Conservation (phyloP, 2,329 filamentous ascomycete genomes). For the Talaromyces islandicus region DNA sequence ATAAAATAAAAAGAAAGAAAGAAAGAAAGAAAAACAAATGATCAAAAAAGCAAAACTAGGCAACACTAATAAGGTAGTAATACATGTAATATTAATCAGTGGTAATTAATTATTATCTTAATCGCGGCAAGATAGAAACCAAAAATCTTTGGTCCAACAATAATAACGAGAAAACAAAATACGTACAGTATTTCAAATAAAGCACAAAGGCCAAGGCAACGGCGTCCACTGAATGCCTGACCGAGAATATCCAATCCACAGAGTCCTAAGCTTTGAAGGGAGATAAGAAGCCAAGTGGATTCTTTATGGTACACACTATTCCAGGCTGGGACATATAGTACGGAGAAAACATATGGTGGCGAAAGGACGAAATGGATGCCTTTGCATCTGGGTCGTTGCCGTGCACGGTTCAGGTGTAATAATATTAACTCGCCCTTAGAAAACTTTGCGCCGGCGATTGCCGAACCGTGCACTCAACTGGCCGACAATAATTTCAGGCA, state of each 20-base stretch:
- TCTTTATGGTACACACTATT: not conserved
- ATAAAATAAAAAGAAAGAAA: too few relatives aligned
- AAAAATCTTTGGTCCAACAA: not conserved
- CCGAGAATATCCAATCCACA: not conserved
- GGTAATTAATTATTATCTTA: too few relatives aligned
- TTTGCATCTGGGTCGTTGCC: not conserved
- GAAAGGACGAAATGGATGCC: not conserved
- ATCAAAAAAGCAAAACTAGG: too few relatives aligned
- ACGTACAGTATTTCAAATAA: not conserved
- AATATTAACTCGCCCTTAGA: too few relatives aligned
- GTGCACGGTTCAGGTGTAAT: too few relatives aligned
- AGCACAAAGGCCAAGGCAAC: not conserved
- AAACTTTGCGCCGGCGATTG: too few relatives aligned
- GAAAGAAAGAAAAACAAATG: too few relatives aligned
- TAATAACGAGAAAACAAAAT: not conserved
- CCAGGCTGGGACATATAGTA: not conserved
- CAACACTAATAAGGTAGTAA: too few relatives aligned
- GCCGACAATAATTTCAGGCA: too few relatives aligned
- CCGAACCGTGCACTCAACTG: too few relatives aligned
- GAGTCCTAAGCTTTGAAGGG: not conserved
- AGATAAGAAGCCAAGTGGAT: not conserved
- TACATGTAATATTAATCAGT: too few relatives aligned
- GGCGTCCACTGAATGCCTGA: not conserved
- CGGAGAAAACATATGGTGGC: not conserved
- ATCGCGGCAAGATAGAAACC: not conserved